These are phyloP conservation scores for Citropsis articulata DNA, from an alignment of 345 rosid species.

Conservation along the genomic window DNA sequence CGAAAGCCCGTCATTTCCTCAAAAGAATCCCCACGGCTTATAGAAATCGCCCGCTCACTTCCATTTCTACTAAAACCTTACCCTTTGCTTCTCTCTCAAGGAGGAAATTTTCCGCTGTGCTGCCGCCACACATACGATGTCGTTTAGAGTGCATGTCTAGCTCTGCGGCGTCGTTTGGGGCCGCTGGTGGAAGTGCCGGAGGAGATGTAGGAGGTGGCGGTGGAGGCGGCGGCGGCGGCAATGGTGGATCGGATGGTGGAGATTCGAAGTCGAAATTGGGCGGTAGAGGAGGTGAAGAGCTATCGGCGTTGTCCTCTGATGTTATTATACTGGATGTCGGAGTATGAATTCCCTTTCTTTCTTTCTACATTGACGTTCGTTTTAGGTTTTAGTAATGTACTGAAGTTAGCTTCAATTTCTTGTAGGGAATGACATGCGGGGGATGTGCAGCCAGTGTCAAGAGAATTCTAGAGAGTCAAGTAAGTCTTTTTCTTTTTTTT, in stretches of 20 bases:
- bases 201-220: slow-evolving; percentile 35
- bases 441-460: slow-evolving; percentile 98
- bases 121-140: slow-evolving; percentile 28
- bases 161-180: slow-evolving; percentile 50
- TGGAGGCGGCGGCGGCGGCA: slow-evolving; percentile 37
- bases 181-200: slow-evolving; percentile 46
- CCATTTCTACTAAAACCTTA: not conserved
- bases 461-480: slow-evolving; percentile 90
- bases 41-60: slow-evolving; percentile 20
- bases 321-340: slow-evolving; percentile 88
- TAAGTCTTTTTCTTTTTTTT: slow-evolving; percentile 23
- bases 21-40: not conserved
- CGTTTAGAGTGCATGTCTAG: slow-evolving; percentile 51
- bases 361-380: not conserved
- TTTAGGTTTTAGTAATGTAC: not conserved
- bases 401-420: not conserved
- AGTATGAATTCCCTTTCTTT: slow-evolving; percentile 41
- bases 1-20: slow-evolving; percentile 48
- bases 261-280: slow-evolving; percentile 51
- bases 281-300: slow-evolving; percentile 46
- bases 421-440: slow-evolving; percentile 97
- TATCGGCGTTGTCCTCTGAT: slow-evolving; percentile 49
- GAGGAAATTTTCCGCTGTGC: slow-evolving; percentile 20
- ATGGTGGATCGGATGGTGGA: slow-evolving; percentile 52
- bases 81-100: slow-evolving; percentile 12